Evolutionary conservation across 495 filamentous ascomycete species (phyloP).

Genomic region (Halenospora varia): DNA sequence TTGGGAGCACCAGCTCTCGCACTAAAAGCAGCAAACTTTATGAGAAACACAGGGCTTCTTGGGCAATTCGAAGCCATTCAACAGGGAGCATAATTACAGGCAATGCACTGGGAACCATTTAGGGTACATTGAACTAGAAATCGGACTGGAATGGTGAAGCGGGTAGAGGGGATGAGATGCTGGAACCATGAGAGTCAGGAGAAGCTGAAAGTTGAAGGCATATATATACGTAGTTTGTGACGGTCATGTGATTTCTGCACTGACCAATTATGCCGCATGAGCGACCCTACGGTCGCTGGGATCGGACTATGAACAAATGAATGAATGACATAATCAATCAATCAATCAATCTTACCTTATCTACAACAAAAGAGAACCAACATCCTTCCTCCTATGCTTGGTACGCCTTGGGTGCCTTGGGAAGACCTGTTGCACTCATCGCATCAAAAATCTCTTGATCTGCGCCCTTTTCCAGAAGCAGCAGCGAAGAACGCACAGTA

Average conservation of each 20-base stretch:
- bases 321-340: too few relatives aligned
- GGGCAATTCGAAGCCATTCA: constrained; percentile 23
- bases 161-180: background rate
- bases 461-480: constrained; percentile 29
- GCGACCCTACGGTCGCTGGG: constrained; percentile 26
- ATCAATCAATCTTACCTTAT: constrained; percentile 9
- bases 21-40: constrained; percentile 30
- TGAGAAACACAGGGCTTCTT: constrained; percentile 27
- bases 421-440: constrained; percentile 21
- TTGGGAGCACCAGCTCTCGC: constrained; percentile 25
- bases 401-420: constrained; percentile 10
- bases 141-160: constrained; percentile 12
- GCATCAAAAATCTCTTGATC: constrained; percentile 32
- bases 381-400: constrained; percentile 1
- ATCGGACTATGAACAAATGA: constrained; percentile 29
- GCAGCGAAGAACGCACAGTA: constrained; percentile 28
- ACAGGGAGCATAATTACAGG: constrained; percentile 8
- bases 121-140: constrained; percentile 4
- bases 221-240: too few relatives aligned
- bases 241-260: too few relatives aligned
- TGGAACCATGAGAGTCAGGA: background rate
- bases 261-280: constrained; percentile 25
- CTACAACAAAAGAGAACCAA: too few relatives aligned
- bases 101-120: constrained; percentile 8
- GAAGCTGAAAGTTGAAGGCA: background rate